Evolutionary conservation across 129 eudicot genomes (phyloP).

Genomic region (Escallonia rubra): DNA sequence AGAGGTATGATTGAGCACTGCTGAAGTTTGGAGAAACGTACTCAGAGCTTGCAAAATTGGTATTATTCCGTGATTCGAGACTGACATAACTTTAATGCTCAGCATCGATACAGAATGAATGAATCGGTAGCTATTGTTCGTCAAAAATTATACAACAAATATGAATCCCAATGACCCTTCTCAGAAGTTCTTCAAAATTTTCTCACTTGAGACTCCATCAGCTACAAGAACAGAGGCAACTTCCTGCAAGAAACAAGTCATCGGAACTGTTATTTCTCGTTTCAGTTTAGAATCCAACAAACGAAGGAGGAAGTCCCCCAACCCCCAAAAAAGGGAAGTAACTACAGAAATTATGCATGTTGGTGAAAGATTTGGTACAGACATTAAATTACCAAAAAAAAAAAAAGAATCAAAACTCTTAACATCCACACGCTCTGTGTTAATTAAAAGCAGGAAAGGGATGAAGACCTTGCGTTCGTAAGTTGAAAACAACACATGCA

Average conservation of each 20-base stretch:
- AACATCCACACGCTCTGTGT: too few relatives aligned
- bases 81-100: slow-evolving; percentile 22
- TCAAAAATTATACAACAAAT: slow-evolving; percentile 34
- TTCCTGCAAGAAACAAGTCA: slow-evolving; percentile 54
- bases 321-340: too few relatives aligned
- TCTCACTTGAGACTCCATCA: slow-evolving; percentile 62
- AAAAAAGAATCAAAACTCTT: too few relatives aligned
- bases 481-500: too few relatives aligned
- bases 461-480: too few relatives aligned
- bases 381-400: too few relatives aligned
- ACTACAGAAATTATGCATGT: too few relatives aligned
- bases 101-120: slow-evolving; percentile 19
- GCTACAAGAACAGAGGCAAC: slow-evolving; percentile 68
- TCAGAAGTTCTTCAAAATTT: slow-evolving; percentile 81
- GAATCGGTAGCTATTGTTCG: slow-evolving; percentile 3
- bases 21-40: too few relatives aligned
- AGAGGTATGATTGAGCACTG: background rate
- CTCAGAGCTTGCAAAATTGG: slow-evolving; percentile 15
- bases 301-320: too few relatives aligned
- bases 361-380: too few relatives aligned
- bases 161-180: background rate
- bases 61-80: slow-evolving; percentile 26
- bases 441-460: too few relatives aligned
- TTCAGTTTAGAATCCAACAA: background rate
- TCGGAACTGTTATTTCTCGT: background rate